Evolutionary conservation across 768 basidiomycete genomes (phyloP), one percentile per base, ranked within the genome.

Genomic region (Suillus americanus): DNA sequence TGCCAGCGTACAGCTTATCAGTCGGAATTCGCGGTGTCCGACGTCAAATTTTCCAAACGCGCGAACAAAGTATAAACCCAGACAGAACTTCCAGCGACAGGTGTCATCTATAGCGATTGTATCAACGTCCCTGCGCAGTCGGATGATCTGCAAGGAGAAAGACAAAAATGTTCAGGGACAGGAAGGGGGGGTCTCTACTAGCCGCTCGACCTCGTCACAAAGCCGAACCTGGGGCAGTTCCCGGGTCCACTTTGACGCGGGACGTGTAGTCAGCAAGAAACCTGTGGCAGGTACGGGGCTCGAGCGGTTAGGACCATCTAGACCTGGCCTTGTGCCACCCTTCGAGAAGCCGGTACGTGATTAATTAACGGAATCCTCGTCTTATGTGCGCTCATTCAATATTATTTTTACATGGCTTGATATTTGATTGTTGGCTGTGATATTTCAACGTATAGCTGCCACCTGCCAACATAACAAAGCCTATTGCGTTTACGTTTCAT

Each of bases 401-500:
- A 62, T 63, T 51, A 60, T 62, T 33, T 65, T 65, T 38, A 55
- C 23, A 9, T 25, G 40, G 66, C 63, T 60, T 68, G 64, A 64
- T 68, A 66, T 75, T 46, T 74, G 68, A 38, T 51, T 60, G 57
- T 64, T 65, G 35, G 51, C 55, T 60, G 35, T 35, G 55, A n/a
- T 23, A 45, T 64, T 66, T 64, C 60, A 66, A 38, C 8, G 2
- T 16, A 62, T 35, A 77, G 74, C 64, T 66, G 53, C 59, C 70
- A 51, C 70, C 72, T 65, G 66, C 68, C 70, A 76, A 72, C 70
- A 70, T 78, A 63, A 85, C 84, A 60, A 79, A 79, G 67, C 81
- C 84, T 62, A 73, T 79, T 48, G 85, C 76, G 68, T 87, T 87
- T 77, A 81, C 79, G 60, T 87, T 88, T 70, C 79, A 79, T 23